Conservation (phyloP, 768 basidiomycete genomes). For the Trametes cingulata region DNA sequence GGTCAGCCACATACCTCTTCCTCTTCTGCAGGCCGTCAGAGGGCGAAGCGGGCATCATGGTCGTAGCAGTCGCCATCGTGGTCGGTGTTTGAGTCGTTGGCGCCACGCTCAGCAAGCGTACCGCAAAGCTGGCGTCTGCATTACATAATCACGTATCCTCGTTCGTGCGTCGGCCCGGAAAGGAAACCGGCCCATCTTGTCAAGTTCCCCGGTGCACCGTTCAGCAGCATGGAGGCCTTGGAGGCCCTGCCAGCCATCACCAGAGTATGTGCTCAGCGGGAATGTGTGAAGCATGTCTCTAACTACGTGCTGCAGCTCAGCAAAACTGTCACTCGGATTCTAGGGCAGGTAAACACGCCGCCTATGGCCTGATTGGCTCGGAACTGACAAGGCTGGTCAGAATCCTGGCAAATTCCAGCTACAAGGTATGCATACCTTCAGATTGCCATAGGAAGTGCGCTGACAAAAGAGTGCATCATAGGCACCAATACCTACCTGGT, state of each 20-base stretch:
- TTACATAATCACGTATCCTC: constrained; percentile 9
- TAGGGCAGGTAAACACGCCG: constrained; percentile 66
- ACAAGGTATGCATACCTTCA: constrained; percentile 52
- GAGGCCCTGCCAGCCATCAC: constrained; percentile 54
- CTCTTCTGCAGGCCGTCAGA: constrained; percentile 44
- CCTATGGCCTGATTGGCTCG: background rate
- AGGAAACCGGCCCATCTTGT: constrained; percentile 6
- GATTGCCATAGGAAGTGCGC: background rate
- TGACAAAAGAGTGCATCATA: constrained; percentile 32
- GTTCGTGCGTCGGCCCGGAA: background rate
- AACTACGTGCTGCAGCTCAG: constrained; percentile 52
- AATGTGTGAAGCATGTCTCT: background rate
- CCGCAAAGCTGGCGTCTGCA: constrained; percentile 7
- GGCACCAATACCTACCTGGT: constrained; percentile 92
- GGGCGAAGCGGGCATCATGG: constrained; percentile 32
- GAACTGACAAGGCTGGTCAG: constrained; percentile 38
- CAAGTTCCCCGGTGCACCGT: background rate
- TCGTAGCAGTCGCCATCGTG: constrained; percentile 45
- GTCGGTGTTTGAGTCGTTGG: constrained; percentile 25
- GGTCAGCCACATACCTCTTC: constrained; percentile 36
- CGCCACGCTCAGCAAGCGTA: constrained; percentile 5
- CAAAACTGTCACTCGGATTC: constrained; percentile 61
- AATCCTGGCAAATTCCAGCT: constrained; percentile 90
- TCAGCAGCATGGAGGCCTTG: constrained; percentile 48
- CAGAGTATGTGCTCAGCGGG: constrained; percentile 38